Evolutionary conservation across 2,329 filamentous ascomycete genomes (phyloP), one percentile per base, ranked within the genome.

Genomic region (Fusarium transvaalense): DNA sequence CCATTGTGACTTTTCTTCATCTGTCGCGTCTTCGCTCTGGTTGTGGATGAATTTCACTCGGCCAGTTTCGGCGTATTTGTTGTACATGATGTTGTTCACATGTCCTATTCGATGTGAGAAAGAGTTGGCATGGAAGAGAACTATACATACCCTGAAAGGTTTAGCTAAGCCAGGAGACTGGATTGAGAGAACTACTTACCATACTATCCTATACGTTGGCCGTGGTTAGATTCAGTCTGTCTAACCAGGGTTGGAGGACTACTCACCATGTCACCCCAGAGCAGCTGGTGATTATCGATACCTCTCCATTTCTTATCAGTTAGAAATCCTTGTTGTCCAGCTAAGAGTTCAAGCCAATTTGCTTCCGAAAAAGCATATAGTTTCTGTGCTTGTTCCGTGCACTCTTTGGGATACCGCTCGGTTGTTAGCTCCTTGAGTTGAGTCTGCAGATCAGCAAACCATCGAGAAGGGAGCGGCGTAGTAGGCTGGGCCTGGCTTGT

Each of bases 1-100:
- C 67, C 67, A 70, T 15, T 70, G 54, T 3, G 19, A 27, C 25
- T 27, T 48, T 10, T 70, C 19, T 21, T 70, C 31, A 1, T 32
- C 17, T 5, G 38, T 51, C 0, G 67, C 63, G 6, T 61, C 63
- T 15, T 48, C 37, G 4, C 51, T 46, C 3, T 70, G 67, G 4
- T 70, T 60, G 4, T 41, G 29, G 7, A 70, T 50, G 8, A 60
- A 70, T 5, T 62, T 54, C 0, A 68, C 67, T 2, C 67, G 25
- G 0, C 54, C 63, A 1, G 67, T 70, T 32, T 70, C 67, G 19
- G 67, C 54, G 21, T 70, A 70, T 19, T 51, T 46, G 46, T 70
- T 70, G n/a, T 70, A 70, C 43, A 64, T 70, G 2, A 70, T 51
- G 7, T 70, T 70, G 10, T 70, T 70, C 2, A 70, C 59, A 9